phyloP scores from a whole-genome alignment of 2,329 filamentous ascomycete species.

The Sporothrix phasma region DNA sequence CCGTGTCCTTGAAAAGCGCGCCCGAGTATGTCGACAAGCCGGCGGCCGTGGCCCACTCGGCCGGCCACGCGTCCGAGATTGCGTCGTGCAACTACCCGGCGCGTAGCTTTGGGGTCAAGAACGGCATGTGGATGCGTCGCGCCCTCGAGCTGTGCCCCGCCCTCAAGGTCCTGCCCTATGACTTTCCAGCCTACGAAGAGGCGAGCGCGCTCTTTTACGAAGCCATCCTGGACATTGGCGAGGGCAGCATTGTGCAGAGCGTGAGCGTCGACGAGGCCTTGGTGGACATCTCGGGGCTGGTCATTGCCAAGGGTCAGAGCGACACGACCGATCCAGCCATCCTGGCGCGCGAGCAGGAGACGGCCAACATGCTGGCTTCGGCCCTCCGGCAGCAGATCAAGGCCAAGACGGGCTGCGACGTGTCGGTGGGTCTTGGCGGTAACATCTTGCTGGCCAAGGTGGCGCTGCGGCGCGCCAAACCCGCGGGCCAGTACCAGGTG shows the following conservation, averaged over 20 bases:
- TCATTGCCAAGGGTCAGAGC: constrained; percentile 51
- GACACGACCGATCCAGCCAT: constrained; percentile 53
- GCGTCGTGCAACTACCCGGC: constrained; percentile 96
- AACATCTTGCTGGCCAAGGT: constrained; percentile 91
- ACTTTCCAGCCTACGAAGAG: constrained; percentile 90
- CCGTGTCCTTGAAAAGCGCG: constrained; percentile 70
- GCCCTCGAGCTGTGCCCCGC: constrained; percentile 75
- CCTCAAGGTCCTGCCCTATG: constrained; percentile 84
- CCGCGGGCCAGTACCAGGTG: constrained; percentile 83
- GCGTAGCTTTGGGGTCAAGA: constrained; percentile 76
- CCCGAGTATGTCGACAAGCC: constrained; percentile 72
- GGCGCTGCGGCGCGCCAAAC: constrained; percentile 83
- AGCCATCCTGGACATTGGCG: constrained; percentile 67
- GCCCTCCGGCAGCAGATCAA: constrained; percentile 61
- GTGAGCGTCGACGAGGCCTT: constrained; percentile 95
- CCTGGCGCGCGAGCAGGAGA: constrained; percentile 67
- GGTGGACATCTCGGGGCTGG: constrained; percentile 66
- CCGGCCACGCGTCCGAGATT: constrained; percentile 81
- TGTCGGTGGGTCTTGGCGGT: constrained; percentile 83
- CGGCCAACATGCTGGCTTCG: constrained; percentile 61
- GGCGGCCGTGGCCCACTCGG: constrained; percentile 78
- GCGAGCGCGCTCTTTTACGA: constrained; percentile 84
- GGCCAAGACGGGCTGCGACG: constrained; percentile 67
- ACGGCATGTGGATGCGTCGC: constrained; percentile 99
- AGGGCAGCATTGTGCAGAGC: constrained; percentile 65